Base-by-base conservation (phyloP, 1,139 yeast species). In the Magnusiomyces ingens region DNA sequence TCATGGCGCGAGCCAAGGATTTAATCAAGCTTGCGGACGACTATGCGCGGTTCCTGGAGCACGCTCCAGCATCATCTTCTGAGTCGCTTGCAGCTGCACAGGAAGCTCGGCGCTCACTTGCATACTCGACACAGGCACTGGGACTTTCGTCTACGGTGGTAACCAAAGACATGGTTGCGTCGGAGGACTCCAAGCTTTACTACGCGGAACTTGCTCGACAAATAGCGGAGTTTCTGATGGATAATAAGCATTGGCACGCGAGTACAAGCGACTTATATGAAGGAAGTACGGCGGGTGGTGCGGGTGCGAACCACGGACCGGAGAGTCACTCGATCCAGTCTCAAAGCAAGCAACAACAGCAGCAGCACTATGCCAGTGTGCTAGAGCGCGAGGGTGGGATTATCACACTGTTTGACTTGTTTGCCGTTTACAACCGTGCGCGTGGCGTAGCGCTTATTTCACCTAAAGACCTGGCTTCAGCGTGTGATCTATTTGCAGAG, bases 1-100 rank as follows among this genome's bases (percentile, higher is more conserved):
- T 91, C 51, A 84, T 89, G 84, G 76, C 81, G 26, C 79, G 86
- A 58, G 95, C 91, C 1, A 81, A 81, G 61, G 95, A 90, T 54
- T 77, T 91, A 50, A 79, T 84, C 45, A 73, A 75, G 47, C 68
- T 90, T 36, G 81, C 84, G 26, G 73, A 75, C 50, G 70, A 79
- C 46, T 76, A 80, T 67, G 73, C 77, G 11, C 55, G 57, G n/a
- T 60, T 60, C 41, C 55, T 66, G 8, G 67, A 64, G n/a, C 40
- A 57, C 52, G 19, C 52, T 57, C 32, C 63, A 57, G 44, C 65
- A 60, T 55, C 45, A 32, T 17, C 46, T 3, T 47, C 53, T 2
- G 48, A 29, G 26, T 22, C 38, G 10, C 41, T 49, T 10, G 26
- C 47, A 32, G 53, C 38, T 15, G 54, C 50, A 1, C 51, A 54